Percentiles rank a stretch among this genome's conserved stretches.
These are phyloP conservation scores for Xylariales sp. DNA, from an alignment of 2,329 filamentous ascomycete genomes.

Conservation along the genomic window DNA sequence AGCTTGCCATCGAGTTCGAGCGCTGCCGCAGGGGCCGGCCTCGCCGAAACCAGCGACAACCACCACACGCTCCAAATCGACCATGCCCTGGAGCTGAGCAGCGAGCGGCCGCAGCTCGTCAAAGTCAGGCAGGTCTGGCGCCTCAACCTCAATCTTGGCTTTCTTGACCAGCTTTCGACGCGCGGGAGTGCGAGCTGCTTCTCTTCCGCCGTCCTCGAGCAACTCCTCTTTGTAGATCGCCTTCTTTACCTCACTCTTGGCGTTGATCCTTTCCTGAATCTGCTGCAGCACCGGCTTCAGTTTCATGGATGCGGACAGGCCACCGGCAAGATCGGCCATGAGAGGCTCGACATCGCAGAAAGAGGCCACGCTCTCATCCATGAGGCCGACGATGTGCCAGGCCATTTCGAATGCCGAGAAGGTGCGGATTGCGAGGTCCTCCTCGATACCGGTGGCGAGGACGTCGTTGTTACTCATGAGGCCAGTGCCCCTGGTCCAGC, in stretches of 20 bases:
- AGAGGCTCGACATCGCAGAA: constrained; percentile 29
- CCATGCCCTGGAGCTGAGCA: constrained; percentile 27
- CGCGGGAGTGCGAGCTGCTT: constrained; percentile 42
- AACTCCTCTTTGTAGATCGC: constrained; percentile 18
- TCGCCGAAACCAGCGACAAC: constrained; percentile 36
- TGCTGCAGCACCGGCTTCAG: constrained; percentile 17
- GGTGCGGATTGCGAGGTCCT: constrained; percentile 27
- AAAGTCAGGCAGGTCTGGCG: constrained; percentile 21
- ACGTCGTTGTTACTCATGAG: constrained; percentile 37
- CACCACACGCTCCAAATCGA: constrained; percentile 29
- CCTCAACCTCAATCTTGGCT: constrained; percentile 14
- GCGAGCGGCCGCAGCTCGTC: constrained; percentile 14
- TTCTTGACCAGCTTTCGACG: constrained; percentile 3
- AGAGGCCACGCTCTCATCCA: constrained; percentile 20
- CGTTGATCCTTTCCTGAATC: constrained; percentile 15
- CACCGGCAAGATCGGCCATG: constrained; percentile 33
- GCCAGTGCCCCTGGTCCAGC: constrained; percentile 39
- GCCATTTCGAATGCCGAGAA: constrained; percentile 38
- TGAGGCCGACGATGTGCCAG: constrained; percentile 29
- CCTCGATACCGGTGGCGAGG: constrained; percentile 30
- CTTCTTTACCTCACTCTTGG: constrained; percentile 14
- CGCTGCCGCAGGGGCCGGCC: constrained; percentile 60
- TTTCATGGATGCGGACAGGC: constrained; percentile 23
- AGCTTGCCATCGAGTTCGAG: constrained; percentile 69
- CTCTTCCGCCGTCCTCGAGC: constrained; percentile 58